phyloP scores from a whole-genome alignment of 2,329 filamentous ascomycete species.

The Lasiodiplodia hormozganensis region DNA sequence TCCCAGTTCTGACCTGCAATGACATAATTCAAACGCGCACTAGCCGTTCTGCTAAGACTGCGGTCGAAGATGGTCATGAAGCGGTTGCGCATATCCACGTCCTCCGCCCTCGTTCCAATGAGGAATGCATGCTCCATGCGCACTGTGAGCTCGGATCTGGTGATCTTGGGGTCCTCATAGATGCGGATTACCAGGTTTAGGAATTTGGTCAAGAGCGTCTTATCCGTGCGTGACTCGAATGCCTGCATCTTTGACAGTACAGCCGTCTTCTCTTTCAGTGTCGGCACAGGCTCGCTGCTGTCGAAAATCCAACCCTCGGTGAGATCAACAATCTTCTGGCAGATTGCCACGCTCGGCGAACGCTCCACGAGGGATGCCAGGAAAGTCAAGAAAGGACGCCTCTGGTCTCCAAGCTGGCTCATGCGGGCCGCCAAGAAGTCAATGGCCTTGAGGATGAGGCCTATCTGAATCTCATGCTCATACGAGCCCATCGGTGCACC shows the following conservation, averaged over 20 bases:
- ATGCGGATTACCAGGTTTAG: conserved; percentile 95
- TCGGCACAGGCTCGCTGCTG: conserved; percentile 93
- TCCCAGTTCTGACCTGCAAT: conserved; percentile 96
- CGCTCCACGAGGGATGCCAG: conserved; percentile 95
- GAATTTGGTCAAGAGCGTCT: conserved; percentile 88
- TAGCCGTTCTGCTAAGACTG: conserved; percentile 90
- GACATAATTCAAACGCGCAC: conserved; percentile 86
- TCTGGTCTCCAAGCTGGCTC: conserved; percentile 88
- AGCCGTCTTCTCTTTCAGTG: conserved; percentile 97
- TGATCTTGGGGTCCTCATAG: conserved; percentile 97
- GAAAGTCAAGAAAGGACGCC: conserved; percentile 92
- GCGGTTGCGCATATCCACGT: conserved; percentile 95
- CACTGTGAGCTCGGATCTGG: conserved; percentile 92
- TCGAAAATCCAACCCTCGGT: conserved; percentile 97
- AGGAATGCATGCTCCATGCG: conserved; percentile 98
- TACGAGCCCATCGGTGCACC: conserved; percentile 70
- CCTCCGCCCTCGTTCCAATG: conserved; percentile 89
- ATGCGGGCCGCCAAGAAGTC: conserved; percentile 92
- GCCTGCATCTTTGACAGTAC: conserved; percentile 99
- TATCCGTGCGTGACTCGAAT: conserved; percentile 85
- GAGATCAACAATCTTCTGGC: conserved; percentile 91
- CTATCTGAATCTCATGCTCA: conserved; percentile 87
- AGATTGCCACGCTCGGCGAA: conserved; percentile 84
- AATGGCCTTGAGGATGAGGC: conserved; percentile 92
- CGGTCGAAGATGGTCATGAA: conserved; percentile 97